Percentiles rank a stretch among this genome's conserved stretches.
These are phyloP conservation scores for Penicillium pulvis DNA, from an alignment of 495 filamentous ascomycete species.

Conservation along the genomic window DNA sequence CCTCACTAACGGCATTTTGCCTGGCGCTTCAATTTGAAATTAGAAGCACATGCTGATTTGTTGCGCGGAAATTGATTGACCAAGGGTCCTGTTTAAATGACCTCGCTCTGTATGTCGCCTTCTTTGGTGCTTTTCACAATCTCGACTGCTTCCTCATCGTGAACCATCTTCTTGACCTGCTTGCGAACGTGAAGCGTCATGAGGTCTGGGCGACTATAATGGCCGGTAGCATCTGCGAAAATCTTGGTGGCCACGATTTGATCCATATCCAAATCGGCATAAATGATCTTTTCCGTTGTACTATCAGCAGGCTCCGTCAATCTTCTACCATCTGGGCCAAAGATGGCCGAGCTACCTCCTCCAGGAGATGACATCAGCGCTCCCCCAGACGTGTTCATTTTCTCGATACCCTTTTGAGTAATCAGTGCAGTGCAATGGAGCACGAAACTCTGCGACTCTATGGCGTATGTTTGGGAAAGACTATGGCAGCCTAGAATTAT, in stretches of 20 bases:
- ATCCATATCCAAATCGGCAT: slow-evolving; percentile 49
- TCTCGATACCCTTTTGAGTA: slow-evolving; percentile 44
- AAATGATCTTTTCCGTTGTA: slow-evolving; percentile 47
- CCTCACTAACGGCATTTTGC: too few relatives aligned
- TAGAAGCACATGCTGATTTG: too few relatives aligned
- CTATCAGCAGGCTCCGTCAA: slow-evolving; percentile 38
- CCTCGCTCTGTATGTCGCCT: too few relatives aligned
- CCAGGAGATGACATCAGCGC: slow-evolving; percentile 39
- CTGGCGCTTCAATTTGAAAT: too few relatives aligned
- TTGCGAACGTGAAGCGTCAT: slow-evolving; percentile 40
- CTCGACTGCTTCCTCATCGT: not conserved
- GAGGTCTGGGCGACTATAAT: slow-evolving; percentile 58
- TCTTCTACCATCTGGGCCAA: slow-evolving; percentile 55
- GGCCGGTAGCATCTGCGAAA: slow-evolving; percentile 50
- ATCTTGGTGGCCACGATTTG: slow-evolving; percentile 33
- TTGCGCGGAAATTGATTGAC: too few relatives aligned
- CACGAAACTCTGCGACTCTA: slow-evolving; percentile 55
- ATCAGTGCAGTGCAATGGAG: slow-evolving; percentile 50
- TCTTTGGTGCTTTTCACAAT: not conserved
- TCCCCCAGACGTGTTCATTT: slow-evolving; percentile 36
- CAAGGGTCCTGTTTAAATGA: too few relatives aligned
- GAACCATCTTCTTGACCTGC: slow-evolving; percentile 6
- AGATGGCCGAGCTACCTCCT: slow-evolving; percentile 51
- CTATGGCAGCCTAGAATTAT: slow-evolving; percentile 10
- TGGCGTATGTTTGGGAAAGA: slow-evolving; percentile 33